These are phyloP conservation scores for Oryza australiensis DNA, from an alignment of 176 grass and related monocot genomes.

Conservation along the genomic window DNA sequence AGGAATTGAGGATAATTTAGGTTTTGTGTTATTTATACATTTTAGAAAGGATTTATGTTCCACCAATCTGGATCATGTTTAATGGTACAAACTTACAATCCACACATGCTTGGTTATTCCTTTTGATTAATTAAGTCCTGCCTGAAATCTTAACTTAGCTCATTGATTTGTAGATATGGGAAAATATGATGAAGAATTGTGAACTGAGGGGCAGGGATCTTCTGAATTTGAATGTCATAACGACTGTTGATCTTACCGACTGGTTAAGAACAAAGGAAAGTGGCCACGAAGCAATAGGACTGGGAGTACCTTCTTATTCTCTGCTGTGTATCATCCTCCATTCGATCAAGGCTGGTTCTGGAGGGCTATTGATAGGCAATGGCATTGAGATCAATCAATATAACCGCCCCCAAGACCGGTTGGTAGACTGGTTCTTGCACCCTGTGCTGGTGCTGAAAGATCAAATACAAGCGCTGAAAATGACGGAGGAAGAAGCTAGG, in stretches of 20 bases:
- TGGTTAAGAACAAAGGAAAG: constrained; percentile 68
- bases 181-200: constrained; percentile 62
- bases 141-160: constrained; percentile 22
- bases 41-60: neutral
- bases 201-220: constrained; percentile 67
- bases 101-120: neutral
- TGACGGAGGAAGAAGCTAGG: constrained; percentile 65
- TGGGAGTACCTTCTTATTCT: constrained; percentile 68
- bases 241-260: constrained; percentile 45
- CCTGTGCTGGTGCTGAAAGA: constrained; percentile 81
- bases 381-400: constrained; percentile 63
- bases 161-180: constrained; percentile 59
- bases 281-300: constrained; percentile 55
- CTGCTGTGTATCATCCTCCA: constrained; percentile 53
- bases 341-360: constrained; percentile 60
- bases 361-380: constrained; percentile 55
- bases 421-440: constrained; percentile 91
- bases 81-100: neutral
- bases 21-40: neutral
- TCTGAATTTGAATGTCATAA: constrained; percentile 68
- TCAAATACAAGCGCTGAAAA: constrained; percentile 64
- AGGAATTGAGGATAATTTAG: neutral
- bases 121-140: neutral
- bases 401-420: constrained; percentile 70
- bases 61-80: neutral